phyloP scores from a whole-genome alignment of 805 yeast species.

The Yarrowia osloensis region DNA sequence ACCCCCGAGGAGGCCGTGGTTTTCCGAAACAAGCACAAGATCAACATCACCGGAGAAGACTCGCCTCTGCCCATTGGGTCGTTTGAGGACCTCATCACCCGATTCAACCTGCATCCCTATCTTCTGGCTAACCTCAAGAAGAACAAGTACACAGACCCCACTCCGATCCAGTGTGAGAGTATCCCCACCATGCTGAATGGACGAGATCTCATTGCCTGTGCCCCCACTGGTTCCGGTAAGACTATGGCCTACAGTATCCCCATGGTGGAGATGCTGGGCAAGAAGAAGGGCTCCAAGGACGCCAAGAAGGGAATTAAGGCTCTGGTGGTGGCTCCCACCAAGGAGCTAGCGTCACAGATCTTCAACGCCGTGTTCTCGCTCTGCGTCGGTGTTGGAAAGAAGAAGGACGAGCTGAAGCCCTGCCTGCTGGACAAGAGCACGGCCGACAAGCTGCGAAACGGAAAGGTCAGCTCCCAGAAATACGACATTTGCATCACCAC shows the following conservation, averaged over 20 bases:
- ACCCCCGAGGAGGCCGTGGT: constrained; percentile 59
- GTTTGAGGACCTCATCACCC: constrained; percentile 71
- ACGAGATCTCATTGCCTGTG: constrained; percentile 87
- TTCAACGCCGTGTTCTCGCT: constrained; percentile 65
- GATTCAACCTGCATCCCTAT: constrained; percentile 64
- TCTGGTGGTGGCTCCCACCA: constrained; percentile 87
- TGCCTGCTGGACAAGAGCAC: constrained; percentile 58
- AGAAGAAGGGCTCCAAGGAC: constrained; percentile 37
- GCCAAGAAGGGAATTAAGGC: constrained; percentile 60
- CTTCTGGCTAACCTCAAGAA: constrained; percentile 64
- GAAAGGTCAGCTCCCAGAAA: constrained; percentile 51
- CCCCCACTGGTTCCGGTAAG: constrained; percentile 98
- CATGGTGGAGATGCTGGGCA: constrained; percentile 57
- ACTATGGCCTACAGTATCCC: constrained; percentile 90
- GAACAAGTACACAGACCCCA: constrained; percentile 78
- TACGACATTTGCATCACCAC: constrained; percentile 80
- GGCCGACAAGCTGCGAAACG: constrained; percentile 59
- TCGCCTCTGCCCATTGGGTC: constrained; percentile 89
- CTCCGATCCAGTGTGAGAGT: constrained; percentile 90
- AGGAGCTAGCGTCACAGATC: constrained; percentile 88
- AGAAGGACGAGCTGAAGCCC: constrained; percentile 56
- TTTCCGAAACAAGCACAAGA: constrained; percentile 60
- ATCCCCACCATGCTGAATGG: constrained; percentile 70
- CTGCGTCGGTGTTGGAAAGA: constrained; percentile 28
- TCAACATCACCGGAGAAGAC: constrained; percentile 81